Conservation (phyloP, 768 basidiomycete species). For the Gloeophyllum trabeum region DNA sequence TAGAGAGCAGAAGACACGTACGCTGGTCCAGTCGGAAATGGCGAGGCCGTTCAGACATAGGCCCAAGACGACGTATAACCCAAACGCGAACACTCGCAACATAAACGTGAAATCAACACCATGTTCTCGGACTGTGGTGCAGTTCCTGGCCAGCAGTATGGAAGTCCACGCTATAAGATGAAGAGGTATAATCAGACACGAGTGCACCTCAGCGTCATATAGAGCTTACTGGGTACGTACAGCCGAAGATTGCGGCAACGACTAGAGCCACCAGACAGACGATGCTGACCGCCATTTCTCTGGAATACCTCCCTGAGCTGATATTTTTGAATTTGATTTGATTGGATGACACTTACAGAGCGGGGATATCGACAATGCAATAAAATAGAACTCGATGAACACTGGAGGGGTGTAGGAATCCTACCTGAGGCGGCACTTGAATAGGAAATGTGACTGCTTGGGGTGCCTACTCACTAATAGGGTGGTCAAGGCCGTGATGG, state of each 20-base stretch:
- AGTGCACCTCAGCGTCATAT: not conserved
- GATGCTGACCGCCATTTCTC: not conserved
- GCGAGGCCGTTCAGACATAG: constrained; percentile 6
- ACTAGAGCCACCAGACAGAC: not conserved
- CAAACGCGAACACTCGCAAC: constrained; percentile 6
- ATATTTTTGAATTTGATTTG: too few species aligned
- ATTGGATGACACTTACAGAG: not conserved
- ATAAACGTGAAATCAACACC: constrained; percentile 5
- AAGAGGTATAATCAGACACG: not conserved
- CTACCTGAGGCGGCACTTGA: not conserved
- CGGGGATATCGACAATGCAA: not conserved
- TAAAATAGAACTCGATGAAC: not conserved
- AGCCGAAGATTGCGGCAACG: constrained; percentile 4
- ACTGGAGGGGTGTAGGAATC: not conserved
- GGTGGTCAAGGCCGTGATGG: not conserved
- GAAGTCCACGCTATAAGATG: constrained; percentile 6
- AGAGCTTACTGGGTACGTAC: constrained; percentile 3
- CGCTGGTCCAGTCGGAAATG: constrained; percentile 5
- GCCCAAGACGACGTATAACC: constrained; percentile 6
- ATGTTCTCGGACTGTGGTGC: constrained; percentile 2
- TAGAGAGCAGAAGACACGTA: too few species aligned
- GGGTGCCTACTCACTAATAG: not conserved
- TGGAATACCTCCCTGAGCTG: not conserved
- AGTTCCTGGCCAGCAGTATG: constrained; percentile 3
- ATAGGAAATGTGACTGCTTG: not conserved